These are phyloP conservation scores for Penicillium sclerotigenum DNA, from an alignment of 2,329 filamentous ascomycete genomes.

Conservation along the genomic window DNA sequence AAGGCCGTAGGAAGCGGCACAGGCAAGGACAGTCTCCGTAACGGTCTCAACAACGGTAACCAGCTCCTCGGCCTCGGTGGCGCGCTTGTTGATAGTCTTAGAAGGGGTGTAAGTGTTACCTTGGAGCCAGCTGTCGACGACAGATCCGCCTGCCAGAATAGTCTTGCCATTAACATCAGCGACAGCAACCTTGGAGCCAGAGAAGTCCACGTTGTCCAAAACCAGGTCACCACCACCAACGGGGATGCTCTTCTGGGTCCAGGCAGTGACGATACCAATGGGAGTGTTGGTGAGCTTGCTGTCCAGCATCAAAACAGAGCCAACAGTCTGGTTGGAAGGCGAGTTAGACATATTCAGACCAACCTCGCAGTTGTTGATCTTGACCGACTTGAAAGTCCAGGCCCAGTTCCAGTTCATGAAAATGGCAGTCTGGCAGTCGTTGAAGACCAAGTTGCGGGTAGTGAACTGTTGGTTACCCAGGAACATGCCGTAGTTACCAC, in stretches of 20 bases:
- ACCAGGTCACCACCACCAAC: conserved; percentile 77
- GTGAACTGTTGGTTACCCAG: conserved; percentile 87
- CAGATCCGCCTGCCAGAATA: conserved; percentile 67
- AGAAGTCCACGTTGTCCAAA: conserved; percentile 86
- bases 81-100: conserved; percentile 26
- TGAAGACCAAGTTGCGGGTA: conserved; percentile 77
- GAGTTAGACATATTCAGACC: conserved; percentile 75
- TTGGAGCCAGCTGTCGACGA: conserved; percentile 72
- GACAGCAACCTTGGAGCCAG: conserved; percentile 66
- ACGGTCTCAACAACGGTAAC: conserved; percentile 27
- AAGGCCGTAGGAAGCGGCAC: conserved; percentile 11
- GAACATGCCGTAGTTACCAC: conserved; percentile 73
- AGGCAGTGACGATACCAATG: conserved; percentile 74
- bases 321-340: conserved; percentile 67
- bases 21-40: conserved; percentile 26
- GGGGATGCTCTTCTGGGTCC: conserved; percentile 59
- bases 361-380: conserved; percentile 69
- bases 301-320: conserved; percentile 80
- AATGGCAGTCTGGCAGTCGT: conserved; percentile 75
- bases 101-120: conserved; percentile 65
- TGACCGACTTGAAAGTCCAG: conserved; percentile 74
- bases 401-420: conserved; percentile 93
- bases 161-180: conserved; percentile 53
- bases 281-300: conserved; percentile 72
- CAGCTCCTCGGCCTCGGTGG: conserved; percentile 21